phyloP scores from a whole-genome alignment of 441 rosid genomes.

The Metrosideros polymorpha region DNA sequence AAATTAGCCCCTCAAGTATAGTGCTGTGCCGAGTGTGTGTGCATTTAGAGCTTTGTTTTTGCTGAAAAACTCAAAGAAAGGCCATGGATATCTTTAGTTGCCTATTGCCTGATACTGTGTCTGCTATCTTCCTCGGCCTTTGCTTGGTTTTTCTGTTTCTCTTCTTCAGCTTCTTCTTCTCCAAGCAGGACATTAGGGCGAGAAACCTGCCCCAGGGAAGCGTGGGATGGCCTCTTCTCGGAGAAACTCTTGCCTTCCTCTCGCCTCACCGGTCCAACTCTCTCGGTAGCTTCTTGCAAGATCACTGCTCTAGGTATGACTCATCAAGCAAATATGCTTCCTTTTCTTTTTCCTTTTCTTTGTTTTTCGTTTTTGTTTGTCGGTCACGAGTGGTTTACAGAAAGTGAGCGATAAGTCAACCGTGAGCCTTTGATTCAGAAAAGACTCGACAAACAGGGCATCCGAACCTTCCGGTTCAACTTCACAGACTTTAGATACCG shows the following conservation, averaged over 20 bases:
- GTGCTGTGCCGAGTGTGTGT: not conserved
- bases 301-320: slow-evolving; percentile 46
- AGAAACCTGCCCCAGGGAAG: slow-evolving; percentile 39
- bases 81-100: not conserved
- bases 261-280: slow-evolving; percentile 68
- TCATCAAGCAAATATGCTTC: not conserved
- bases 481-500: not conserved
- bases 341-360: not conserved
- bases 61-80: not conserved
- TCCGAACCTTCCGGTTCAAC: not conserved
- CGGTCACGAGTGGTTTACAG: not conserved
- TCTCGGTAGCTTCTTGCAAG: slow-evolving; percentile 52
- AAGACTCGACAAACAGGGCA: not conserved
- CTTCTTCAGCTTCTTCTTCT: not conserved
- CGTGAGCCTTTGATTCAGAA: not conserved
- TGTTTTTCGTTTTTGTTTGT: not conserved
- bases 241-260: slow-evolving; percentile 69
- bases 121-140: slow-evolving; percentile 19
- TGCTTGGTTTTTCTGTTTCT: slow-evolving; percentile 16
- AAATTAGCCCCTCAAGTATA: not conserved
- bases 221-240: slow-evolving; percentile 78
- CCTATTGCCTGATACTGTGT: not conserved
- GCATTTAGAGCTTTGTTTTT: not conserved
- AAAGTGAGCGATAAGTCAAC: not conserved
- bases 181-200: not conserved